These are phyloP conservation scores for Amniculicola lignicola DNA, from an alignment of 495 filamentous ascomycete genomes.

Conservation along the genomic window DNA sequence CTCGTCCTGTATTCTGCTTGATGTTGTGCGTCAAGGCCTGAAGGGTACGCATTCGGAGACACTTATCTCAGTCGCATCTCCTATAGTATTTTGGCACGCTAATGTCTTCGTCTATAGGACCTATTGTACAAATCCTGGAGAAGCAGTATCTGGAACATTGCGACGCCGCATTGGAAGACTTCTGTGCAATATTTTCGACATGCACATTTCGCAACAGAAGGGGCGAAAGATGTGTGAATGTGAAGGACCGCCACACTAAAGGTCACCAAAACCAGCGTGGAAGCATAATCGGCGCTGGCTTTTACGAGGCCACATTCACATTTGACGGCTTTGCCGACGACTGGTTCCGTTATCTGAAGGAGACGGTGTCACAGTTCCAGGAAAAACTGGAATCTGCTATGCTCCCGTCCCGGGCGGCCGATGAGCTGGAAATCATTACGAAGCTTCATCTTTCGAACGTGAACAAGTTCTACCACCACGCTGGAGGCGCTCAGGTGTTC, in stretches of 20 bases:
- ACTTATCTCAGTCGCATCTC: neutral
- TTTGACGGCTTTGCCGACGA: constrained; percentile 14
- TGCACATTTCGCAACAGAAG: constrained; percentile 22
- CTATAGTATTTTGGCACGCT: constrained; percentile 21
- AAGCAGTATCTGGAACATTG: constrained; percentile 18
- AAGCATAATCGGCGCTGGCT: constrained; percentile 16
- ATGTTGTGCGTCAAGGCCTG: constrained; percentile 16
- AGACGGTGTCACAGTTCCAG: neutral
- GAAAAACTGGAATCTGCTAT: constrained; percentile 1
- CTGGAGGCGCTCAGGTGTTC: neutral
- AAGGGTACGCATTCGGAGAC: constrained; percentile 1
- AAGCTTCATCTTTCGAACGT: neutral
- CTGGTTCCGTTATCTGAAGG: constrained; percentile 6
- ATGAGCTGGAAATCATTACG: neutral
- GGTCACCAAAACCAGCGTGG: constrained; percentile 26
- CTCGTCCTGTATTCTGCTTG: constrained; percentile 26
- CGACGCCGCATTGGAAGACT: constrained; percentile 23
- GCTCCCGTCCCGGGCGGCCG: constrained; percentile 1
- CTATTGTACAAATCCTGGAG: too few relatives aligned
- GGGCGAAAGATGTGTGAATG: constrained; percentile 20
- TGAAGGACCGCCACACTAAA: constrained; percentile 15
- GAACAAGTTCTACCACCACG: too few relatives aligned
- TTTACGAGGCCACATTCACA: constrained; percentile 24
- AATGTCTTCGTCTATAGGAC: too few relatives aligned
- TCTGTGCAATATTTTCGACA: constrained; percentile 18